These are phyloP conservation scores for Globisporangium cystogenes DNA, from an alignment of 352 stramenopile genomes.

Conservation along the genomic window DNA sequence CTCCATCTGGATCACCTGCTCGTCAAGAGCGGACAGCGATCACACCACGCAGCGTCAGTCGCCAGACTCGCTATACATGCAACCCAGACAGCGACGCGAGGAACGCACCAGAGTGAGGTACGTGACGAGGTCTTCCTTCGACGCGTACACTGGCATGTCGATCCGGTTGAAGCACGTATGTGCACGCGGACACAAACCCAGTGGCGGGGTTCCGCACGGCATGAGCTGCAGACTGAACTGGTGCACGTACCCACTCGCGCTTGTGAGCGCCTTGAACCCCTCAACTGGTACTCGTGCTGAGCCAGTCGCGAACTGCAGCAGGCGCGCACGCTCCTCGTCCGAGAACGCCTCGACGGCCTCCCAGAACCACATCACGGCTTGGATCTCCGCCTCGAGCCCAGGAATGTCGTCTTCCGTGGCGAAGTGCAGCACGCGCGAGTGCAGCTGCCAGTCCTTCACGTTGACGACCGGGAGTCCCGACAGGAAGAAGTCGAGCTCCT, in stretches of 20 bases:
- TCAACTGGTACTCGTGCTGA: slow-evolving; percentile 92
- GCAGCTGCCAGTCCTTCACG: slow-evolving; percentile 81
- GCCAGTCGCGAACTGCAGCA: slow-evolving; percentile 98
- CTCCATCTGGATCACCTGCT: slow-evolving; percentile 79
- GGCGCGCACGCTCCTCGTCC: slow-evolving; percentile 90
- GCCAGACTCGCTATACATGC: too few species aligned
- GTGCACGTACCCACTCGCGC: slow-evolving; percentile 75
- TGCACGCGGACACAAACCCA: slow-evolving; percentile 67
- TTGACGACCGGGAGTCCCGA: slow-evolving; percentile 82
- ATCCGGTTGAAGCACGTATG: slow-evolving; percentile 90
- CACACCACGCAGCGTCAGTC: slow-evolving; percentile 27
- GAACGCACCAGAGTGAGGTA: slow-evolving; percentile 79
- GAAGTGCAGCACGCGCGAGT: slow-evolving; percentile 57
- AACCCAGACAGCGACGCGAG: slow-evolving; percentile 11
- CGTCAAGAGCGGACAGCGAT: neutral
- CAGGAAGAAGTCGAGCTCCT: slow-evolving; percentile 96
- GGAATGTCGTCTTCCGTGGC: slow-evolving; percentile 37
- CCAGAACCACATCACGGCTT: slow-evolving; percentile 90
- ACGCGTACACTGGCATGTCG: slow-evolving; percentile 75
- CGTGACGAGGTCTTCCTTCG: slow-evolving; percentile 80
- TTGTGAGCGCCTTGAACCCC: slow-evolving; percentile 75
- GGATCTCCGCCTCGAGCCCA: slow-evolving; percentile 44
- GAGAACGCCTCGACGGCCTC: slow-evolving; percentile 79
- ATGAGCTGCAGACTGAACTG: slow-evolving; percentile 77
- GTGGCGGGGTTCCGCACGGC: slow-evolving; percentile 28